Evolutionary conservation across 176 grass and related monocot species (phyloP), one percentile per base, ranked within the genome.

Genomic region (Zizania latifolia): DNA sequence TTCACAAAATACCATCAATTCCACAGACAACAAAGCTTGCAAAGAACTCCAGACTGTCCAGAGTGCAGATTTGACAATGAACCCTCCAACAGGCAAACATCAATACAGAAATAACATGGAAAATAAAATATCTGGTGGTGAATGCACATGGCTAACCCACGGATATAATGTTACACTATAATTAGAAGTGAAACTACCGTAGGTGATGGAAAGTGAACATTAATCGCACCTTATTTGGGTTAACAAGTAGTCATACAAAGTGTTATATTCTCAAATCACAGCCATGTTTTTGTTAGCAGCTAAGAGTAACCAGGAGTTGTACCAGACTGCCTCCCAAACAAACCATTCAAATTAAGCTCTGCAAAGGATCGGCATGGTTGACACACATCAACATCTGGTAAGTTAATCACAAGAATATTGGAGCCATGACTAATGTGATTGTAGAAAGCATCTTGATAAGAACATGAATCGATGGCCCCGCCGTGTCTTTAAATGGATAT

Each of bases 401-500:
- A 22, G 33, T 75, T 58, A 71, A 82, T 87, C 79, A 99, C 79
- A 99, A 99, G 71, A 99, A 94, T 70, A 99, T 86, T 2, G 95
- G 95, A 27, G 91, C 95, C 95, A 94, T 94, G 62, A 99, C 95
- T 71, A 99, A 51, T 32, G 95, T 99, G 65, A 99, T 99, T 22
- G 95, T 94, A 3, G 95, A 89, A 8, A 94, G 95, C 95, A 99
- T 99, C 89, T 99, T 99, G 10, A 99, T 99, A 40, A 99, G 89
- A 86, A 99, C 95, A 76, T 99, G 95, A 28, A 94, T 26, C 0
- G 95, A 99, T 35, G 95, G 95, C 0, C 95, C 95, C 0, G 95
- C 95, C 0, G 91, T 99, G 78, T 99, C 95, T 80, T 99, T 99
- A 43, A 99, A 99, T 28, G 95, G 95, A 78, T 94, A 91, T 77